Evolutionary conservation across 2,329 filamentous ascomycete genomes (phyloP).

Genomic region (Fonsecaea erecta): DNA sequence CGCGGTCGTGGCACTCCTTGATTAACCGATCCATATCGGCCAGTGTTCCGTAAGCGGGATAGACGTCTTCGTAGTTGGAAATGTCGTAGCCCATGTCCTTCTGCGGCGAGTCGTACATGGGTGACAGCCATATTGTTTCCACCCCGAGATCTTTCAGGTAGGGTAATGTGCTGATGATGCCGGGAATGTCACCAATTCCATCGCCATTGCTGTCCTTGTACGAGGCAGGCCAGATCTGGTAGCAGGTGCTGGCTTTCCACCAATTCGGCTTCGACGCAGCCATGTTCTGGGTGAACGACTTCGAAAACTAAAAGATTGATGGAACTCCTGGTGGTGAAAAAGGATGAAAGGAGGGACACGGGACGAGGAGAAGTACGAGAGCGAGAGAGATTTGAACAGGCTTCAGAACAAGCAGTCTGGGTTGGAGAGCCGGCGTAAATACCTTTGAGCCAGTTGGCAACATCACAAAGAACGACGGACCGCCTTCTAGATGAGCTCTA

Average conservation of each 20-base stretch:
- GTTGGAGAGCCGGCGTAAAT: neutral
- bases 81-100: slow-evolving; percentile 73
- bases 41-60: slow-evolving; percentile 69
- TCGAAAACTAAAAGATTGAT: neutral
- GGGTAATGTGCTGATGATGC: slow-evolving; percentile 41
- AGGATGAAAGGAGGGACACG: neutral
- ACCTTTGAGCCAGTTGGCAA: neutral
- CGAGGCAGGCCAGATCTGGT: slow-evolving; percentile 43
- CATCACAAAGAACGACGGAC: slow-evolving; percentile 9
- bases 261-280: slow-evolving; percentile 30
- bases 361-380: neutral
- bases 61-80: slow-evolving; percentile 68
- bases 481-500: slow-evolving; percentile 16
- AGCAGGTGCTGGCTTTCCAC: slow-evolving; percentile 37
- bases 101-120: slow-evolving; percentile 67
- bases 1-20: slow-evolving; percentile 62
- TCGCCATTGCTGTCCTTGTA: slow-evolving; percentile 46
- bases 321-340: neutral
- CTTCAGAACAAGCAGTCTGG: neutral
- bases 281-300: slow-evolving; percentile 14
- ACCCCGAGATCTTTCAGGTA: slow-evolving; percentile 43
- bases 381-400: neutral
- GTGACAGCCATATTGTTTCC: slow-evolving; percentile 50
- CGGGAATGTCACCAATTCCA: slow-evolving; percentile 43
- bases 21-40: slow-evolving; percentile 68